phyloP scores from a whole-genome alignment of 2,329 filamentous ascomycete species.

The Fusarium sp. region DNA sequence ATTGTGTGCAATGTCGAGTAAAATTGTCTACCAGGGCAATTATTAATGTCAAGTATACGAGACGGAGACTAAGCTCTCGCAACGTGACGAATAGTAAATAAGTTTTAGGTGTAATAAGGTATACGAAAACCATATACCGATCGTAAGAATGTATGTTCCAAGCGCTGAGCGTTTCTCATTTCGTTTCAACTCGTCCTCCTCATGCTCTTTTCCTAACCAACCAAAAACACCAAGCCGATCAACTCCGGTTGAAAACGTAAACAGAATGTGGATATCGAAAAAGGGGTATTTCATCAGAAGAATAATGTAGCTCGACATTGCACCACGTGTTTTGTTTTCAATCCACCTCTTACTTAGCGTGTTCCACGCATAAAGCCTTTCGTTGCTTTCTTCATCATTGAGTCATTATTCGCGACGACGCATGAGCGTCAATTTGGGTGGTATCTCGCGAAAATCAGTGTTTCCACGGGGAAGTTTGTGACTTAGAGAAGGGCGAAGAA shows the following conservation, averaged over 20 bases:
- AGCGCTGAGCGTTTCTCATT: conserved; percentile 37
- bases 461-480: conserved; percentile 41
- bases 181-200: conserved; percentile 28
- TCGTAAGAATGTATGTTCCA: conserved; percentile 34
- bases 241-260: conserved; percentile 40
- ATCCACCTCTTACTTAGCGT: conserved; percentile 7
- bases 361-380: conserved; percentile 19
- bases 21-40: conserved; percentile 49
- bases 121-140: conserved; percentile 31
- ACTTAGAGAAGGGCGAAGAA: conserved; percentile 50
- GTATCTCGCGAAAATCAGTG: conserved; percentile 14
- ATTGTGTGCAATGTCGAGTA: conserved; percentile 45
- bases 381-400: conserved; percentile 40
- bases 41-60: conserved; percentile 41
- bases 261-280: conserved; percentile 38
- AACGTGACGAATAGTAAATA: conserved; percentile 42
- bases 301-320: conserved; percentile 40
- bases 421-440: conserved; percentile 26
- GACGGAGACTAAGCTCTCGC: conserved; percentile 34
- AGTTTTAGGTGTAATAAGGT: conserved; percentile 36
- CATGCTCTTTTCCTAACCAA: conserved; percentile 25
- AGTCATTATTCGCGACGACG: conserved; percentile 50
- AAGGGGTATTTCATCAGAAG: conserved; percentile 41
- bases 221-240: conserved; percentile 42
- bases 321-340: conserved; percentile 30